Evolutionary conservation across 2,329 filamentous ascomycete genomes (phyloP).

Genomic region (Lecanoromycetidae sp.): DNA sequence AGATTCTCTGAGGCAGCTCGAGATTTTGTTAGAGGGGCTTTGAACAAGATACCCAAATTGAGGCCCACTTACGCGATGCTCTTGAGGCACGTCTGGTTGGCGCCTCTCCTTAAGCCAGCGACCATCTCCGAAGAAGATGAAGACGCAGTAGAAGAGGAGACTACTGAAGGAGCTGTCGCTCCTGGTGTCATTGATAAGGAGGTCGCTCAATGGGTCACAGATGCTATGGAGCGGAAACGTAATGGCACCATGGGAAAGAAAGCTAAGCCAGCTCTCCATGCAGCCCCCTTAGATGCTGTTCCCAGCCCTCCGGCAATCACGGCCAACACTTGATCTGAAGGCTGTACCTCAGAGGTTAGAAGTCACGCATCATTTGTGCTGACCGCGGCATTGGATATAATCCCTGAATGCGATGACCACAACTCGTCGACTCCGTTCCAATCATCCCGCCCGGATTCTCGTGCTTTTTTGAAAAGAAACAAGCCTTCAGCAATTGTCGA

Average conservation of each 20-base stretch:
- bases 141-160: conserved; percentile 31
- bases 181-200: conserved; percentile 58
- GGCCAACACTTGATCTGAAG: not conserved
- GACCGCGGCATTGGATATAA: too few relatives aligned
- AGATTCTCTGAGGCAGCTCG: conserved; percentile 68
- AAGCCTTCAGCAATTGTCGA: too few relatives aligned
- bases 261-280: conserved; percentile 71
- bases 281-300: conserved; percentile 68
- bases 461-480: too few relatives aligned
- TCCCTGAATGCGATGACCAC: too few relatives aligned
- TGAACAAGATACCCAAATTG: conserved; percentile 84
- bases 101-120: conserved; percentile 60
- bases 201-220: conserved; percentile 73
- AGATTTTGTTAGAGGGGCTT: conserved; percentile 76
- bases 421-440: too few relatives aligned
- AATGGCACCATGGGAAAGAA: conserved; percentile 43
- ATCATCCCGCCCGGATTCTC: too few relatives aligned
- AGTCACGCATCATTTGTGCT: too few relatives aligned
- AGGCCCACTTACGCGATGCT: conserved; percentile 91
- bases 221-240: conserved; percentile 54
- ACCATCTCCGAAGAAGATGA: conserved; percentile 56
- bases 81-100: conserved; percentile 79
- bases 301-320: conserved; percentile 21
- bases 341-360: too few relatives aligned
- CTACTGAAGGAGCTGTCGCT: conserved; percentile 25